phyloP scores from a whole-genome alignment of 2,329 filamentous ascomycete species.

The Lecanosticta acicola region DNA sequence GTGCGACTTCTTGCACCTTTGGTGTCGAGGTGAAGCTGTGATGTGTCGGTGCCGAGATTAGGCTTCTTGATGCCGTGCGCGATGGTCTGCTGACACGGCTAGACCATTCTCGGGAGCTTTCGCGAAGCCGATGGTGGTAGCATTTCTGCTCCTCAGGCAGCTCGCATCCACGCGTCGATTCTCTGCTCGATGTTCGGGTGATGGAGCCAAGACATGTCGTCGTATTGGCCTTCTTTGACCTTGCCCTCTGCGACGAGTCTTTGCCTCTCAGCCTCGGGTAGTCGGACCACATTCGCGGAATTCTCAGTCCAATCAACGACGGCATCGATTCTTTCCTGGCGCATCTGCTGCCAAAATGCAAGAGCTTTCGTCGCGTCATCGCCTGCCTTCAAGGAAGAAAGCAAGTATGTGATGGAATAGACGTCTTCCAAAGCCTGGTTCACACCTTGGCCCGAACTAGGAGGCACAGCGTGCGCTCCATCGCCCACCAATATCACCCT shows the following conservation, averaged over 20 bases:
- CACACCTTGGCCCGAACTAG: slow-evolving; percentile 51
- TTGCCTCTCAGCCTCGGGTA: slow-evolving; percentile 22
- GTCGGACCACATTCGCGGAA: slow-evolving; percentile 17
- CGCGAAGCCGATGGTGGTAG: neutral
- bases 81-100: too few species aligned
- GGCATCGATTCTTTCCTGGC: slow-evolving; percentile 22
- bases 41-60: neutral
- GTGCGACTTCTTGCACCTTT: neutral
- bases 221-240: slow-evolving; percentile 8
- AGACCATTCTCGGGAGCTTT: too few species aligned
- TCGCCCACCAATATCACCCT: slow-evolving; percentile 52
- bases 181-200: slow-evolving; percentile 13
- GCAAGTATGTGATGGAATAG: slow-evolving; percentile 42
- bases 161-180: slow-evolving; percentile 2
- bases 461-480: slow-evolving; percentile 52
- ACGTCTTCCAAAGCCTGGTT: slow-evolving; percentile 54
- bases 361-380: slow-evolving; percentile 9
- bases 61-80: too few species aligned
- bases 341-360: slow-evolving; percentile 20
- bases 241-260: slow-evolving; percentile 18
- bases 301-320: slow-evolving; percentile 20
- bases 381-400: slow-evolving; percentile 9
- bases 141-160: neutral
- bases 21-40: neutral
- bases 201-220: slow-evolving; percentile 22